phyloP scores from a whole-genome alignment of 2,329 filamentous ascomycete genomes.

The Fusarium liriodendri region DNA sequence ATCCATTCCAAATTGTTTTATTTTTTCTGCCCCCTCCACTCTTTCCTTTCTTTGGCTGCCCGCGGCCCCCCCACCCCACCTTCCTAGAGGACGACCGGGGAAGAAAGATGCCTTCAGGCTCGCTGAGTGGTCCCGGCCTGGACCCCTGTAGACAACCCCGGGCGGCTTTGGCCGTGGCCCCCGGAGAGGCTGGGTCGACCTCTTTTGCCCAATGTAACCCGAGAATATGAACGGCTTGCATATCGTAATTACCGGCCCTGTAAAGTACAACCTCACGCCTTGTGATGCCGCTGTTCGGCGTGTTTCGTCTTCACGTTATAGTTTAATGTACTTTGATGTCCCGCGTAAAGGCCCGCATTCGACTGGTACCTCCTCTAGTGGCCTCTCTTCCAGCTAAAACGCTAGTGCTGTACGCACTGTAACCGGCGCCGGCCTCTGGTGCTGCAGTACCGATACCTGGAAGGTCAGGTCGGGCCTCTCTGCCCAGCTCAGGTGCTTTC shows the following conservation, averaged over 20 bases:
- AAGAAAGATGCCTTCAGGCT: slow-evolving; percentile 21
- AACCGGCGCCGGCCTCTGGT: slow-evolving; percentile 11
- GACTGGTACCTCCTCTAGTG: background rate
- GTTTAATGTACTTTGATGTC: background rate
- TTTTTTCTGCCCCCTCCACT: too few relatives aligned
- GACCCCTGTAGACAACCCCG: slow-evolving; percentile 2
- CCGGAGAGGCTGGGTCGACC: background rate
- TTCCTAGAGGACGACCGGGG: slow-evolving; percentile 14
- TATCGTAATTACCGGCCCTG: slow-evolving; percentile 43
- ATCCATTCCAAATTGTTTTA: too few relatives aligned
- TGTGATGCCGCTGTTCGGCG: slow-evolving; percentile 3
- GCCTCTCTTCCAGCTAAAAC: slow-evolving; percentile 3
- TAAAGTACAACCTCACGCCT: background rate
- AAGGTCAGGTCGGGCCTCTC: background rate
- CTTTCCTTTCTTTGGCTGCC: too few relatives aligned
- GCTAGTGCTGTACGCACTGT: slow-evolving; percentile 30
- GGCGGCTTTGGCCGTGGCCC: slow-evolving; percentile 15
- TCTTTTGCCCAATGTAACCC: slow-evolving; percentile 31
- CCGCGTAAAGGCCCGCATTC: background rate
- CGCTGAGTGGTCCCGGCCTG: slow-evolving; percentile 17
- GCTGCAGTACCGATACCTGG: background rate
- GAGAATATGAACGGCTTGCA: slow-evolving; percentile 37
- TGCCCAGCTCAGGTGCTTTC: slow-evolving; percentile 8
- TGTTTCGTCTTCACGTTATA: slow-evolving; percentile 1
- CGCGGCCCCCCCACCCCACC: background rate